A percentile compares a stretch with the other conserved stretches of the same genome.
phyloP scores from a whole-genome alignment of 2,329 filamentous ascomycete species.

The Neoscytalidium dimidiatum region DNA sequence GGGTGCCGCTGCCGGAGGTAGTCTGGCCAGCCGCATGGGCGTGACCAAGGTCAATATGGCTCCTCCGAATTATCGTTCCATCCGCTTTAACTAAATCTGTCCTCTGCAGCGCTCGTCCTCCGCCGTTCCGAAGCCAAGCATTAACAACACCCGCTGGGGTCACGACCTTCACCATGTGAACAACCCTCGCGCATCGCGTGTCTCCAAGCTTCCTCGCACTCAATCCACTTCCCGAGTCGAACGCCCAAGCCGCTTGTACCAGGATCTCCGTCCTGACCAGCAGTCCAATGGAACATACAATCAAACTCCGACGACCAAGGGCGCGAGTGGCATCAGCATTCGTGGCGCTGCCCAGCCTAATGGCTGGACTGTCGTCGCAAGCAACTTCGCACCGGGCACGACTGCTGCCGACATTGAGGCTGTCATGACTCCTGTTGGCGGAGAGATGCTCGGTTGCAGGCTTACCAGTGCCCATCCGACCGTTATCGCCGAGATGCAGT shows the following conservation, averaged over 20 bases:
- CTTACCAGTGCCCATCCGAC: slow-evolving; percentile 69
- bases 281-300: slow-evolving; percentile 28
- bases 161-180: slow-evolving; percentile 62
- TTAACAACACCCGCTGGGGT: slow-evolving; percentile 67
- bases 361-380: slow-evolving; percentile 67
- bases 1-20: slow-evolving; percentile 36
- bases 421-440: slow-evolving; percentile 74
- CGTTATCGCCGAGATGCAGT: slow-evolving; percentile 76
- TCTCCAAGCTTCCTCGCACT: slow-evolving; percentile 37
- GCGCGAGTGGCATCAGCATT: slow-evolving; percentile 63
- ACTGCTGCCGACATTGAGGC: slow-evolving; percentile 82
- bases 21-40: slow-evolving; percentile 70
- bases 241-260: slow-evolving; percentile 45
- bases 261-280: slow-evolving; percentile 40
- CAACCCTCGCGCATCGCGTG: slow-evolving; percentile 39
- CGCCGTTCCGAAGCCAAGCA: slow-evolving; percentile 29
- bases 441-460: slow-evolving; percentile 65
- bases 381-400: slow-evolving; percentile 81
- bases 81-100: neutral
- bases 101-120: slow-evolving; percentile 27
- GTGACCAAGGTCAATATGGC: slow-evolving; percentile 63
- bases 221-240: slow-evolving; percentile 42
- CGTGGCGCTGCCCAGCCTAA: slow-evolving; percentile 53
- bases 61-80: neutral
- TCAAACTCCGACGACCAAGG: slow-evolving; percentile 29